Percentiles rank a stretch among this genome's conserved stretches.
phyloP scores from a whole-genome alignment of 106 monocot species.

The Phalaenopsis equestris region DNA sequence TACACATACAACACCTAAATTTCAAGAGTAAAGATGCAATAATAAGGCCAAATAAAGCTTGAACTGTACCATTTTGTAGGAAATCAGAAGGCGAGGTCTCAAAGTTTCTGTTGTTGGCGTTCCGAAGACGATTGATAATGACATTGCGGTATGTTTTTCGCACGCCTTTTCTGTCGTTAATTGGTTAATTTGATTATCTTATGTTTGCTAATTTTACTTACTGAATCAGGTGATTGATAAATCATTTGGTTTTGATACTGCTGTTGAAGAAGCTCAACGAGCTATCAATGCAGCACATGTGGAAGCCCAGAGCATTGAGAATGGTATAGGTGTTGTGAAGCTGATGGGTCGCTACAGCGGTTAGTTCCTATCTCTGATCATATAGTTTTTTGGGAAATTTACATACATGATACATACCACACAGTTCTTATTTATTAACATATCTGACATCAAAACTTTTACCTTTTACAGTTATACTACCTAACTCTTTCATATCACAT shows the following conservation, averaged over 20 bases:
- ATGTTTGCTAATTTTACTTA: neutral
- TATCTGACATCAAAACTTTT: no score
- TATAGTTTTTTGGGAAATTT: neutral
- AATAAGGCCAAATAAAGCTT: neutral
- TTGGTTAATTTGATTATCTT: neutral
- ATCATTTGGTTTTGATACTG: constrained; percentile 36
- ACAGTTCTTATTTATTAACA: no score
- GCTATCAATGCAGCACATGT: constrained; percentile 37
- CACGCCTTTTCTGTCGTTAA: neutral
- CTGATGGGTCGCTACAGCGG: constrained; percentile 33
- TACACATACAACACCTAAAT: neutral
- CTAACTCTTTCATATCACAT: no score
- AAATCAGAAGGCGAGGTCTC: constrained; percentile 31
- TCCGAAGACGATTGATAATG: constrained; percentile 32
- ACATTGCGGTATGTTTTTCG: constrained; percentile 20
- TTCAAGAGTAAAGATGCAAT: neutral
- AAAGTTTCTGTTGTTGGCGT: constrained; percentile 32
- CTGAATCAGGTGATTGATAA: constrained; percentile 24
- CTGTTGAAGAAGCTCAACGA: constrained; percentile 34
- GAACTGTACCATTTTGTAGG: constrained; percentile 10
- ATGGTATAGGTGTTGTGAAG: constrained; percentile 35
- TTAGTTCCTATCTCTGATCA: constrained; percentile 12
- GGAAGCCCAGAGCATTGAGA: constrained; percentile 27
- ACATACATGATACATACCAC: no score
- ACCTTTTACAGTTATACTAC: no score